Evolutionary conservation across 495 filamentous ascomycete genomes (phyloP), one percentile per base, ranked within the genome.

Genomic region (Aspergillus coremiiformis): DNA sequence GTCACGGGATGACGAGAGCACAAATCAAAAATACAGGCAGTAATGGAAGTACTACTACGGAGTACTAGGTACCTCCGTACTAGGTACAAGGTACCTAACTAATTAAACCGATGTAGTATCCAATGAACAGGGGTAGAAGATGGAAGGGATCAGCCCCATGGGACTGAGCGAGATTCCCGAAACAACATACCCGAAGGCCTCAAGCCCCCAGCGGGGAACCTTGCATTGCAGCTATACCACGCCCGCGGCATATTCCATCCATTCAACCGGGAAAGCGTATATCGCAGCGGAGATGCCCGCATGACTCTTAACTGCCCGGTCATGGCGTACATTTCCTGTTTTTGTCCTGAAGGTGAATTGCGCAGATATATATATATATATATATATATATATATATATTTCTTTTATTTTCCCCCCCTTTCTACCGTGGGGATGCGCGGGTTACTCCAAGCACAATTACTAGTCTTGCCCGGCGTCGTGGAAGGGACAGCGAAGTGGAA

Each of bases 291-390:
- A 60, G 62, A 52, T 44, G 66, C 64, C 67, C 67, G 67, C 58
- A 64, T 63, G 53, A 73, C 58, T 54, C 60, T 66, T 56, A 61
- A 57, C 62, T 66, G 66, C 64, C 64, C 66, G 63, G 64, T 62
- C 68, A 72, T 73, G 35, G n/a, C n/a, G 41, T 55, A 30, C 15
- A 26, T 47, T 15, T 8, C 17, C 5, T 23, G 19, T 22, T 21
- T 35, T 21, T 10, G 11, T 35, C 29, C 24, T 52, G 27, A 41
- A 33, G 39, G 41, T 55, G 52, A 56, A 54, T 58, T 29, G 59
- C 35, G 33, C 55, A 35, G 26, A 20, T 41, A n/a, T n/a, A n/a
- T n/a, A n/a, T n/a, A n/a, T n/a, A n/a, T n/a, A n/a, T n/a, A n/a
- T n/a, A n/a, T n/a, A n/a, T n/a, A n/a, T n/a, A n/a, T n/a, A n/a